These are phyloP conservation scores for Penicillium fuscoglaucum DNA, from an alignment of 2,329 filamentous ascomycete genomes.

Conservation along the genomic window DNA sequence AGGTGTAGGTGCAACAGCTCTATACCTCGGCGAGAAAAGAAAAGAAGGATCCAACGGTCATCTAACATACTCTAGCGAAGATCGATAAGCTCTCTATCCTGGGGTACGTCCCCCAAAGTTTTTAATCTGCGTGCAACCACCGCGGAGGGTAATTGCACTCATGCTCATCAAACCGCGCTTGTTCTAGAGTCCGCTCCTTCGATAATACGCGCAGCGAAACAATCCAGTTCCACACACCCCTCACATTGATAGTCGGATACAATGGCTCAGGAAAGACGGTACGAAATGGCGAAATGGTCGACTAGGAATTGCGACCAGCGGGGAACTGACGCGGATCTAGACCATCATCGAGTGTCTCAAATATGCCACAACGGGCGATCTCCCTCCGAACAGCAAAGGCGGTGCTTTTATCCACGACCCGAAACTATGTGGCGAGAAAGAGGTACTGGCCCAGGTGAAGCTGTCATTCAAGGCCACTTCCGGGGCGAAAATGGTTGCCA, in stretches of 20 bases:
- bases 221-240: conserved; percentile 83
- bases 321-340: conserved; percentile 32
- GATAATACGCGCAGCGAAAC: conserved; percentile 71
- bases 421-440: conserved; percentile 80
- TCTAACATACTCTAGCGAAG: conserved; percentile 56
- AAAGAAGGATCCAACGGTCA: conserved; percentile 3
- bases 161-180: conserved; percentile 5
- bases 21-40: not conserved
- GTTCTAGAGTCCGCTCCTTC: conserved; percentile 73
- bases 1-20: conserved; percentile 35
- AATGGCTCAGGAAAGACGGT: conserved; percentile 96
- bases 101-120: conserved; percentile 52
- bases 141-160: not conserved
- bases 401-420: conserved; percentile 97
- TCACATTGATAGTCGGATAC: conserved; percentile 94
- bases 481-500: conserved; percentile 76
- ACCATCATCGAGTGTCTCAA: conserved; percentile 99
- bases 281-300: conserved; percentile 22
- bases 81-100: conserved; percentile 87
- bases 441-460: conserved; percentile 88
- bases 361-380: conserved; percentile 91
- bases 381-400: conserved; percentile 84
- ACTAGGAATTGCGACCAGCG: not conserved
- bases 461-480: conserved; percentile 80
- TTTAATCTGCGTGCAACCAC: not conserved